phyloP scores from a whole-genome alignment of 2,329 filamentous ascomycete genomes.

The Xylariaceae sp. region DNA sequence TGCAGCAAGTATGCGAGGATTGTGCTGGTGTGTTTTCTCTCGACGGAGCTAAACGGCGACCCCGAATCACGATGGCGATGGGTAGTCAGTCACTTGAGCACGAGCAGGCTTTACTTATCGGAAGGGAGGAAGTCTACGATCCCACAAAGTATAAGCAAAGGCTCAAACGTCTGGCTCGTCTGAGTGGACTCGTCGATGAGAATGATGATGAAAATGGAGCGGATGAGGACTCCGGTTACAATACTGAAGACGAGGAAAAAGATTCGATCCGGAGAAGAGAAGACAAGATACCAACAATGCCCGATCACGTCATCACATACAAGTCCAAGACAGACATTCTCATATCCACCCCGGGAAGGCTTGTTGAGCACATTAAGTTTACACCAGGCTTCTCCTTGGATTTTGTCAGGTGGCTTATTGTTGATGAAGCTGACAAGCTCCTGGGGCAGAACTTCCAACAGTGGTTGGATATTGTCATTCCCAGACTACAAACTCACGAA shows the following conservation, averaged over 20 bases:
- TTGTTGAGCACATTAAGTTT: conserved; percentile 83
- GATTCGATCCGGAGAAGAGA: conserved; percentile 26
- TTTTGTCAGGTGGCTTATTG: conserved; percentile 78
- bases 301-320: conserved; percentile 59
- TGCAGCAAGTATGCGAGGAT: conserved; percentile 68
- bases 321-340: conserved; percentile 77
- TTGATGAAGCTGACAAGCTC: conserved; percentile 91
- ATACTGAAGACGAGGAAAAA: conserved; percentile 31
- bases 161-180: conserved; percentile 40
- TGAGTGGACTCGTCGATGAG: conserved; percentile 34
- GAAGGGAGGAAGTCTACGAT: conserved; percentile 54
- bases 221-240: conserved; percentile 32
- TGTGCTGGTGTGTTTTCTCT: conserved; percentile 60
- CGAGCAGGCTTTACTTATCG: conserved; percentile 46
- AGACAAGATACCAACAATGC: conserved; percentile 37
- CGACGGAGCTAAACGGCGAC: conserved; percentile 51
- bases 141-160: conserved; percentile 48
- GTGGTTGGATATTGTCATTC: conserved; percentile 72
- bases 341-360: conserved; percentile 83
- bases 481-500: conserved; percentile 47
- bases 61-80: conserved; percentile 76
- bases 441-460: conserved; percentile 89
- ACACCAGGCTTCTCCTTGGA: conserved; percentile 78
- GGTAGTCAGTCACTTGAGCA: conserved; percentile 71
- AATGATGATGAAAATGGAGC: conserved; percentile 34